phyloP scores from a whole-genome alignment of 2,329 filamentous ascomycete species.

The Periconia digitata region DNA sequence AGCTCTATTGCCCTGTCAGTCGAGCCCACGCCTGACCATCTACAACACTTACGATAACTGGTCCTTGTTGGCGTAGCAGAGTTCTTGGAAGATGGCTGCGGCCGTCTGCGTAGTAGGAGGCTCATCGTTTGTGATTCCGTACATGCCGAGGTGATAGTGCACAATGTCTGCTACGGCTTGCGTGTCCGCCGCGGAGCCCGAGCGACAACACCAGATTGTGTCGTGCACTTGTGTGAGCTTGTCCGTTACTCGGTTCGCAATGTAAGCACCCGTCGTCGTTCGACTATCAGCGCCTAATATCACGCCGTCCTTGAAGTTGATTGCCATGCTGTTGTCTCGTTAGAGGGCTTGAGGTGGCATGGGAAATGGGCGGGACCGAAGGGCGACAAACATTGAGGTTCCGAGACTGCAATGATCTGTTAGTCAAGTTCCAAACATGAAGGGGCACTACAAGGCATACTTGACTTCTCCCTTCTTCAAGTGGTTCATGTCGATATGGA shows the following conservation, averaged over 20 bases:
- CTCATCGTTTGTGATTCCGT: constrained; percentile 86
- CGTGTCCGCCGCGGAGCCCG: constrained; percentile 94
- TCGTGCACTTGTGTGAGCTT: constrained; percentile 98
- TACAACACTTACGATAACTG: constrained; percentile 68
- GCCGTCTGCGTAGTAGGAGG: constrained; percentile 92
- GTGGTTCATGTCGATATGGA: constrained; percentile 98
- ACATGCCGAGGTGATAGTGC: constrained; percentile 92
- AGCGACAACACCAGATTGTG: constrained; percentile 99
- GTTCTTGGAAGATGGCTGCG: constrained; percentile 93
- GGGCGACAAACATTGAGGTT: constrained; percentile 82
- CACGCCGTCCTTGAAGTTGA: constrained; percentile 98
- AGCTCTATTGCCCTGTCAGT: constrained; percentile 60
- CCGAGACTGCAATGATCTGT: constrained; percentile 66
- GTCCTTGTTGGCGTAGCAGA: constrained; percentile 98
- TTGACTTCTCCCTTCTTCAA: constrained; percentile 99
- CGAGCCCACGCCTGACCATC: not conserved
- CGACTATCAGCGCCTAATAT: constrained; percentile 97
- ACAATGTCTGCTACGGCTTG: constrained; percentile 98
- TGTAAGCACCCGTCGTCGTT: constrained; percentile 97
- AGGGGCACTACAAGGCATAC: constrained; percentile 59
- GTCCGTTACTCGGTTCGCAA: constrained; percentile 98
- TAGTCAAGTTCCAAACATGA: constrained; percentile 16
- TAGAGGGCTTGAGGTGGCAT: constrained; percentile 21
- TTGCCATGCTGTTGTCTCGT: constrained; percentile 74
- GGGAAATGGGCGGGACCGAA: constrained; percentile 19